Conservation (phyloP, 2,329 filamentous ascomycete species). For the Phyllosticta capitalensis region DNA sequence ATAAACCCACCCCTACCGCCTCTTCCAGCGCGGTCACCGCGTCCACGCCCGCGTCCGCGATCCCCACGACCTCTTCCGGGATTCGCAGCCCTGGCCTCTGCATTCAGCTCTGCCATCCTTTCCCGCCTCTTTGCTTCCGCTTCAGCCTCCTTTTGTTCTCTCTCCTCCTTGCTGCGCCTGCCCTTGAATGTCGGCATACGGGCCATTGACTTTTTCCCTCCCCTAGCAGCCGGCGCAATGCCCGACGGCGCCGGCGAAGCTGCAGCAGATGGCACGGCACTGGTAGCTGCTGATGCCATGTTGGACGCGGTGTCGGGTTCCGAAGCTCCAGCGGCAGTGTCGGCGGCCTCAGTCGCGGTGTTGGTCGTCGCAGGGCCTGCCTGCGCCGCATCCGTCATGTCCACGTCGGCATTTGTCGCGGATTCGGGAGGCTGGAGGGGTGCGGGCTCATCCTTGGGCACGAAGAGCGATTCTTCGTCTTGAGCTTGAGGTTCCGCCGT, state of each 20-base stretch:
- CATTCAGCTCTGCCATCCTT: constrained; percentile 26
- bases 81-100: constrained; percentile 21
- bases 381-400: not conserved
- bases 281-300: not conserved
- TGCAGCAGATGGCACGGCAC: constrained; percentile 15
- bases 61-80: constrained; percentile 14
- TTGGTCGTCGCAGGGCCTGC: not conserved
- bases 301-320: not conserved
- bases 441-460: constrained; percentile 10
- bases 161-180: constrained; percentile 35
- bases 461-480: constrained; percentile 14
- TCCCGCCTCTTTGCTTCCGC: constrained; percentile 29
- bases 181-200: constrained; percentile 34
- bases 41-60: constrained; percentile 18
- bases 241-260: constrained; percentile 24
- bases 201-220: constrained; percentile 19
- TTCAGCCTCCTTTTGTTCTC: constrained; percentile 33
- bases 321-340: constrained; percentile 1
- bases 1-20: constrained; percentile 35
- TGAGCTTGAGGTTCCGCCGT: not conserved
- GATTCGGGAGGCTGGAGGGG: not conserved
- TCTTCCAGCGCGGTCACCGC: constrained; percentile 20
- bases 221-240: constrained; percentile 16
- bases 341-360: not conserved
- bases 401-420: not conserved